These are phyloP conservation scores for Leptomonas seymouri DNA, from an alignment of 208 protist genomes.

Conservation along the genomic window DNA sequence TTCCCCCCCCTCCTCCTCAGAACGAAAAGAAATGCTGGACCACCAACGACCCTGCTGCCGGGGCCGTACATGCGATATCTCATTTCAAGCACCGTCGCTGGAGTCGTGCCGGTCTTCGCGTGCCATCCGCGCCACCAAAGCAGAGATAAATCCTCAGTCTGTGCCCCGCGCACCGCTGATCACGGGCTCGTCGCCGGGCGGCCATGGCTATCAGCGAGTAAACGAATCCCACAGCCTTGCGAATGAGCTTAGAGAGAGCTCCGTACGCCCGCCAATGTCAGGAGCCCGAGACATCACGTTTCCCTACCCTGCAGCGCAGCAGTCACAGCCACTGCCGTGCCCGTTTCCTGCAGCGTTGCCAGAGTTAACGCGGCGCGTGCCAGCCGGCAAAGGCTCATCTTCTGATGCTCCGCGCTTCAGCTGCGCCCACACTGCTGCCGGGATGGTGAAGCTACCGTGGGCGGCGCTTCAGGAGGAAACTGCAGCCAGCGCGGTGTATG, in stretches of 20 bases:
- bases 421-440: not conserved
- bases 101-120: too few relatives aligned
- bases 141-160: too few relatives aligned
- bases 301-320: not conserved
- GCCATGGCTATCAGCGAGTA: not conserved
- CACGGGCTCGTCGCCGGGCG: not conserved
- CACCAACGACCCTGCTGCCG: too few relatives aligned
- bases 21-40: too few relatives aligned
- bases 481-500: constrained; percentile 7
- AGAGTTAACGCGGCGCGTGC: too few relatives aligned
- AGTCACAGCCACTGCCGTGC: not conserved
- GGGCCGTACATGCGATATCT: too few relatives aligned
- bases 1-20: too few relatives aligned
- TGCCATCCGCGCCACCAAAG: too few relatives aligned
- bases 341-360: too few relatives aligned
- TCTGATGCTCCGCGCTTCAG: not conserved
- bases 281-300: not conserved
- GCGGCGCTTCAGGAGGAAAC: not conserved
- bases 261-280: not conserved
- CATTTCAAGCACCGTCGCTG: too few relatives aligned
- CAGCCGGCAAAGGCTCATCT: too few relatives aligned
- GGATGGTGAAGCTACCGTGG: constrained; percentile 1
- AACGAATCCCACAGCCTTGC: not conserved
- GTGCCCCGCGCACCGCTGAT: too few relatives aligned
- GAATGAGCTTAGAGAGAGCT: not conserved